These are phyloP conservation scores for Nemania sp. DNA, from an alignment of 2,329 filamentous ascomycete genomes.

Conservation along the genomic window DNA sequence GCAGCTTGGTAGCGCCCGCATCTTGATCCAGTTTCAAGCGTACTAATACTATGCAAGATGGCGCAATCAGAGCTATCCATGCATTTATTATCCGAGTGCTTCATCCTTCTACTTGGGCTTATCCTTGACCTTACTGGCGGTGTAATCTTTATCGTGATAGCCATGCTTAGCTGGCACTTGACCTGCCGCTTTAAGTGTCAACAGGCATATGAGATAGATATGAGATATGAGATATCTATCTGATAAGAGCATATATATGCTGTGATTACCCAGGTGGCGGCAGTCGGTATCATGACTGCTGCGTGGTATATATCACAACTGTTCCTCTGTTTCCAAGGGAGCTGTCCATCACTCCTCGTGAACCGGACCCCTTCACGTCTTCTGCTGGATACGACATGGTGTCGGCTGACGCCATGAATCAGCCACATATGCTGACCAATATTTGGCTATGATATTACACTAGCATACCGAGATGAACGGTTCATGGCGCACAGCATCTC, in stretches of 20 bases:
- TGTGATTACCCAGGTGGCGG: not conserved
- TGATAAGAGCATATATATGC: conserved; percentile 17
- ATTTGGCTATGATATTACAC: not conserved
- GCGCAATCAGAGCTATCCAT: conserved; percentile 3
- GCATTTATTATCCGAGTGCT: conserved; percentile 1
- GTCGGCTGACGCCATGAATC: not conserved
- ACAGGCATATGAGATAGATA: not conserved
- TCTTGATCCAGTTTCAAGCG: conserved; percentile 6
- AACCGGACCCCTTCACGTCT: not conserved
- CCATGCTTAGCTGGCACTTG: conserved; percentile 6
- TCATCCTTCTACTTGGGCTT: not conserved
- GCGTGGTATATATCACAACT: conserved; percentile 7
- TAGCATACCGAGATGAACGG: conserved; percentile 7
- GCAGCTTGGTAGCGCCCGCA: not conserved
- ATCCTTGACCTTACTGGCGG: conserved; percentile 4
- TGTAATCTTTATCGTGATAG: conserved; percentile 17
- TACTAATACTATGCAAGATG: conserved; percentile 12
- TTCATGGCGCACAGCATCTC: conserved; percentile 1
- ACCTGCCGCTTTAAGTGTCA: conserved; percentile 23
- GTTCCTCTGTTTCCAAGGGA: not conserved
- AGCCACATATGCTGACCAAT: conserved; percentile 2
- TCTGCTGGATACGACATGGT: not conserved
- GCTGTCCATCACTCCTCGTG: not conserved
- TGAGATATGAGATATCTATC: not conserved
- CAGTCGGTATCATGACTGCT: not conserved